Evolutionary conservation across 2,329 filamentous ascomycete species (phyloP).

Genomic region (Botrytis galanthina): DNA sequence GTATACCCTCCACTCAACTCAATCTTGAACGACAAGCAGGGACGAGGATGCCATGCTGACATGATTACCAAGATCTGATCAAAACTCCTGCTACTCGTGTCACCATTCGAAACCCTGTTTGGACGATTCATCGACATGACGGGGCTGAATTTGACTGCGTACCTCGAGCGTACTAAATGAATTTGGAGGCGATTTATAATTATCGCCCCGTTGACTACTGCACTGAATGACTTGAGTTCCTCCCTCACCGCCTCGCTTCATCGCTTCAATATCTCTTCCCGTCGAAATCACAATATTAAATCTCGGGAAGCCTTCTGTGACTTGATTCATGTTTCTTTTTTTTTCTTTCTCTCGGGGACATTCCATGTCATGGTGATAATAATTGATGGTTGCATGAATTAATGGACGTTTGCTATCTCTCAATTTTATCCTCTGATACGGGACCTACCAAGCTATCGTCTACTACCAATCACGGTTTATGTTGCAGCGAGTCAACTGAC

Average conservation of each 20-base stretch:
- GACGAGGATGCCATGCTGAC: constrained; percentile 2
- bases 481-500: neutral
- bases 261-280: neutral
- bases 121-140: constrained; percentile 8
- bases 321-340: constrained; percentile 1
- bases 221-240: neutral
- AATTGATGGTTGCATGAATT: neutral
- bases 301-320: neutral
- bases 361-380: neutral
- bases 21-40: constrained; percentile 1
- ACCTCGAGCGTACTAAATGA: constrained; percentile 7
- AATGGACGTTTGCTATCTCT: neutral
- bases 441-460: neutral
- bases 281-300: neutral
- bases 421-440: neutral
- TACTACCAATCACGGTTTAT: neutral
- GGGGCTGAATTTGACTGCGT: neutral
- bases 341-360: too few species aligned
- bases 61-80: constrained; percentile 12
- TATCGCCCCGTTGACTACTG: constrained; percentile 9
- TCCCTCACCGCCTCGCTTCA: constrained; percentile 18
- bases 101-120: constrained; percentile 13
- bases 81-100: constrained; percentile 8
- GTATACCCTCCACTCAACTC: constrained; percentile 2
- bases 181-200: neutral